phyloP scores from a whole-genome alignment of 2,329 filamentous ascomycete species.

The Chaetomiaceae sp. region DNA sequence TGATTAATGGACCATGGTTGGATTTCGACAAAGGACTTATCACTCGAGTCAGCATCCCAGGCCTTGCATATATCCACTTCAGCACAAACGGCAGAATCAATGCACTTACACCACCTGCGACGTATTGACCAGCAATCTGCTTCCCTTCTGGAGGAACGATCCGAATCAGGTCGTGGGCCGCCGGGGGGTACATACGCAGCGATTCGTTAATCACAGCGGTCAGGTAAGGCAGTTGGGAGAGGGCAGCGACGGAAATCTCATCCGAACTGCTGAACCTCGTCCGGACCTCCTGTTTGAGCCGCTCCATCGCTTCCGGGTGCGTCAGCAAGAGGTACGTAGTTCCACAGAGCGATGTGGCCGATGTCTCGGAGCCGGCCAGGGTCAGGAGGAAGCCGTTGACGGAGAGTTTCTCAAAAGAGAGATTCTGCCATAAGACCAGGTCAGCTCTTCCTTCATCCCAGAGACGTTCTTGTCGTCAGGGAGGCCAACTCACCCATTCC shows the following conservation, averaged over 20 bases:
- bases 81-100: no score
- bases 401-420: slow-evolving; percentile 5
- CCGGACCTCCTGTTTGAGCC: slow-evolving; percentile 37
- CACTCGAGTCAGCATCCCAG: no score
- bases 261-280: slow-evolving; percentile 32
- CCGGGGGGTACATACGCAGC: slow-evolving; percentile 37
- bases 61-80: no score
- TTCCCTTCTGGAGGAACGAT: slow-evolving; percentile 19
- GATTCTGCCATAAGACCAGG: not conserved
- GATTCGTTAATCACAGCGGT: slow-evolving; percentile 37
- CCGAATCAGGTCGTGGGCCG: slow-evolving; percentile 16
- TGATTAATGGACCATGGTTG: slow-evolving; percentile 33
- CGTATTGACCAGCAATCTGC: slow-evolving; percentile 16
- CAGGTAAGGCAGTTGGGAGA: slow-evolving; percentile 34
- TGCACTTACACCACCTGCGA: slow-evolving; percentile 24
- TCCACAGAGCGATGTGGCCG: slow-evolving; percentile 22
- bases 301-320: slow-evolving; percentile 31
- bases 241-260: slow-evolving; percentile 36
- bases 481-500: slow-evolving; percentile 14
- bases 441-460: no score
- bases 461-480: no score
- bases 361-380: slow-evolving; percentile 26
- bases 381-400: slow-evolving; percentile 16
- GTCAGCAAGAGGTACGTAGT: slow-evolving; percentile 30
- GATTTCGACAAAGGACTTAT: slow-evolving; percentile 28